Percentiles rank a stretch among this genome's conserved stretches.
phyloP scores from a whole-genome alignment of 2,329 filamentous ascomycete species.

The Magnaporthiopsis rhizophila region DNA sequence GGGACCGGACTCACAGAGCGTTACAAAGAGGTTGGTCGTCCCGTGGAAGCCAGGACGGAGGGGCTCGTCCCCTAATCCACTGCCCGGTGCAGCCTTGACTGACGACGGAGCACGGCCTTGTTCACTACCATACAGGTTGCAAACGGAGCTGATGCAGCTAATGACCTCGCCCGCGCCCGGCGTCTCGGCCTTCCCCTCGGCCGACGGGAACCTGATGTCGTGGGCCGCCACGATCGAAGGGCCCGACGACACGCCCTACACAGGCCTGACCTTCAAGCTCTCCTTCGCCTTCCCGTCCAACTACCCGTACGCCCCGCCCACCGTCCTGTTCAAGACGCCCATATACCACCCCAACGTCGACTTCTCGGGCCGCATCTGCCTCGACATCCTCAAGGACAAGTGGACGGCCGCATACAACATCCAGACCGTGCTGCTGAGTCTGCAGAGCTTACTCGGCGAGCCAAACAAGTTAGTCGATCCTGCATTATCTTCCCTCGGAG shows the following conservation, averaged over 20 bases:
- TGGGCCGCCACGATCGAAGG: conserved; percentile 95
- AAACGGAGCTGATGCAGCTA: conserved; percentile 96
- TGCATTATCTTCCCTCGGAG: no score
- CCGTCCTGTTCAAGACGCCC: conserved; percentile 93
- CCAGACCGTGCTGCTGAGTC: conserved; percentile 81
- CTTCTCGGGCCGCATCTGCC: conserved; percentile 91
- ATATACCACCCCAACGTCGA: conserved; percentile 99
- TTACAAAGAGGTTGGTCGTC: conserved; percentile 61
- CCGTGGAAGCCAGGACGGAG: neutral
- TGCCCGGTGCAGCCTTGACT: conserved; percentile 7
- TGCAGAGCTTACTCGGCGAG: conserved; percentile 92
- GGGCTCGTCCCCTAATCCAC: no score
- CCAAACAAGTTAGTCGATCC: conserved; percentile 81
- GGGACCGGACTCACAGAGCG: conserved; percentile 60
- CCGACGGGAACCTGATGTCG: conserved; percentile 79
- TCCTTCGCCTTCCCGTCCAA: conserved; percentile 83
- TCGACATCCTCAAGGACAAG: conserved; percentile 98
- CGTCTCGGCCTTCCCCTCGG: conserved; percentile 88
- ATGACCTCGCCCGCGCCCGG: conserved; percentile 94
- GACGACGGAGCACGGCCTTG: neutral
- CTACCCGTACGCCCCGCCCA: conserved; percentile 87
- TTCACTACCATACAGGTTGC: conserved; percentile 53
- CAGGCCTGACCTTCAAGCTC: conserved; percentile 82
- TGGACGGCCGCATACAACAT: conserved; percentile 98
- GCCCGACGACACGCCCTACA: conserved; percentile 85